Conservation (phyloP, 2,329 filamentous ascomycete species). For the Geosmithia flava region DNA sequence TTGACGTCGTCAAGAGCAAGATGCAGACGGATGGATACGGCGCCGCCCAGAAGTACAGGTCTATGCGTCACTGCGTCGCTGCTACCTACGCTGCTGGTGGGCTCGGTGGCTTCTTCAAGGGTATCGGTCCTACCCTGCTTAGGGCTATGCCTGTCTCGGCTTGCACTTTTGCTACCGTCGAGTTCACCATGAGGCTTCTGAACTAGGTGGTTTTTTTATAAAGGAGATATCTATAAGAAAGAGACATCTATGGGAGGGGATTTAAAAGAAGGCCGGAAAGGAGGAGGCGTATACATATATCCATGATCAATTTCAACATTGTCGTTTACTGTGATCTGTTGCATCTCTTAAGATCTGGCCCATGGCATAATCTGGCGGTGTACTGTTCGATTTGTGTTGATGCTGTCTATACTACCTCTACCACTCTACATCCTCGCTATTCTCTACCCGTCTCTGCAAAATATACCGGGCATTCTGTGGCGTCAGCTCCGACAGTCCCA, state of each 20-base stretch:
- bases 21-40: slow-evolving; percentile 98
- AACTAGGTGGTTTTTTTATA: too few species aligned
- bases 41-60: slow-evolving; percentile 54
- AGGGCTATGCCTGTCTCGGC: slow-evolving; percentile 96
- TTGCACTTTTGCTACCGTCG: slow-evolving; percentile 86
- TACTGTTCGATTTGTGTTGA: neutral
- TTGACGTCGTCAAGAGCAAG: slow-evolving; percentile 98
- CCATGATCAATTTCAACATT: neutral
- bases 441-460: slow-evolving; percentile 55
- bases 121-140: slow-evolving; percentile 77
- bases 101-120: slow-evolving; percentile 82
- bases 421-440: slow-evolving; percentile 30
- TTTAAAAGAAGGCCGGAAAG: neutral
- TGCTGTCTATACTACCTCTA: slow-evolving; percentile 4
- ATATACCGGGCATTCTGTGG: slow-evolving; percentile 55
- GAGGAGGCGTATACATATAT: neutral
- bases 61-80: slow-evolving; percentile 80
- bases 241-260: neutral
- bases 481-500: slow-evolving; percentile 47
- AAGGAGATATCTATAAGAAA: neutral
- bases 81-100: slow-evolving; percentile 74
- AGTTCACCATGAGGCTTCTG: slow-evolving; percentile 53
- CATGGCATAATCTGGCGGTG: neutral
- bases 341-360: neutral
- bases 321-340: neutral